A percentile compares a stretch with the other conserved stretches of the same genome.
phyloP scores from a whole-genome alignment of 495 filamentous ascomycete genomes.

The Lentithecium fluviatile region DNA sequence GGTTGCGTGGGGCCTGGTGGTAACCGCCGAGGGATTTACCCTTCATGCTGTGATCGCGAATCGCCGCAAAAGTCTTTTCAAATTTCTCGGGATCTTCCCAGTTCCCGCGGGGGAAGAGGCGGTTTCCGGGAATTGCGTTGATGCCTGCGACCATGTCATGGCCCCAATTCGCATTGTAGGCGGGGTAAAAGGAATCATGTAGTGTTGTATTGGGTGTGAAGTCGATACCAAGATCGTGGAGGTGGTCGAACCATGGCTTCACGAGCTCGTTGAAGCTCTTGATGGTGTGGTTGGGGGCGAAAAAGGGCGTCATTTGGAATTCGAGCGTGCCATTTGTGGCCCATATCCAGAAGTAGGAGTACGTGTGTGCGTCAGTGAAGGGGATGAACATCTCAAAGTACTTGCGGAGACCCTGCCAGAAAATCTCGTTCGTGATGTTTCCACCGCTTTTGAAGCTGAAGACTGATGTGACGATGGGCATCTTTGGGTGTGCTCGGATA shows the following conservation, averaged over 20 bases:
- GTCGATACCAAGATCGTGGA: too few species aligned
- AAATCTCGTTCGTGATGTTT: neutral
- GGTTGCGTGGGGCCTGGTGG: neutral
- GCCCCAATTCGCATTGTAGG: neutral
- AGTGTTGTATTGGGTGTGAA: conserved; percentile 11
- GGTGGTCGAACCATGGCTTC: too few species aligned
- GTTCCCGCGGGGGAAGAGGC: too few species aligned
- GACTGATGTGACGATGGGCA: neutral
- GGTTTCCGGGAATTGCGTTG: too few species aligned
- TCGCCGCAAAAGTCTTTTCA: conserved; percentile 2
- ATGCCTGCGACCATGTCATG: too few species aligned
- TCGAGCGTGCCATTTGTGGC: neutral
- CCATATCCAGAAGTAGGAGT: conserved; percentile 12
- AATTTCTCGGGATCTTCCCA: conserved; percentile 1
- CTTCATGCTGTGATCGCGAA: neutral
- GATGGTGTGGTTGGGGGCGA: too few species aligned
- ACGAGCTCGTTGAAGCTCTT: conserved; percentile 6
- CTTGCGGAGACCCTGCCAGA: neutral
- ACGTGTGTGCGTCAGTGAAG: neutral
- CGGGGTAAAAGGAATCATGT: conserved; percentile 10
- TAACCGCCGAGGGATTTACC: neutral
- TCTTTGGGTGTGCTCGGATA: conserved; percentile 7
- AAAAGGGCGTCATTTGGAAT: too few species aligned
- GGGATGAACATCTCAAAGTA: conserved; percentile 4
- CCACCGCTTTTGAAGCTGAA: neutral